These are phyloP conservation scores for Syncephalastrum racemosum DNA, from an alignment of 371 early-diverging fungal genomes.

Conservation along the genomic window DNA sequence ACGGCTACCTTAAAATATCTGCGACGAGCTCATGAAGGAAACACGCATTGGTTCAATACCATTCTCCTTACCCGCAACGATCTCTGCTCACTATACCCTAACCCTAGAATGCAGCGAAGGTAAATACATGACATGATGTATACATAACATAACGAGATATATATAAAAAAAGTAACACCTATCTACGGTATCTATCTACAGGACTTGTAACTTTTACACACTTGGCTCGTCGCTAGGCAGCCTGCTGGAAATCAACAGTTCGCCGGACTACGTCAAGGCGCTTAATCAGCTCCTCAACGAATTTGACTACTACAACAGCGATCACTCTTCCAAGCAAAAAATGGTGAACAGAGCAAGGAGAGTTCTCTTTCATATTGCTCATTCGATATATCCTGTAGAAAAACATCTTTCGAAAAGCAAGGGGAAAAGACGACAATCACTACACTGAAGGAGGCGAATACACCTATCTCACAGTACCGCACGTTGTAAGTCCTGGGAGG, in stretches of 20 bases:
- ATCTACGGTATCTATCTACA: slow-evolving; percentile 11
- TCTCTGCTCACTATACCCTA: slow-evolving; percentile 38
- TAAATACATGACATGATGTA: slow-evolving; percentile 8
- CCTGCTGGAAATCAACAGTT: slow-evolving; percentile 62
- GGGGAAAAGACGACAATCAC: slow-evolving; percentile 41
- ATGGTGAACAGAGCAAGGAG: slow-evolving; percentile 33
- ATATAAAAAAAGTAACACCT: background rate
- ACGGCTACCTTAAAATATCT: slow-evolving; percentile 68
- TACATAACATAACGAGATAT: background rate
- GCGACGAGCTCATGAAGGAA: slow-evolving; percentile 55
- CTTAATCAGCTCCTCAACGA: slow-evolving; percentile 58
- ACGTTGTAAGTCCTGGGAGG: slow-evolving; percentile 35
- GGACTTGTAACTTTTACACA: slow-evolving; percentile 60
- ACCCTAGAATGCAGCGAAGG: slow-evolving; percentile 45
- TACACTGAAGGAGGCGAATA: slow-evolving; percentile 43
- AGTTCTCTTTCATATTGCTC: background rate
- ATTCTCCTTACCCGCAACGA: slow-evolving; percentile 56
- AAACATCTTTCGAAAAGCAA: slow-evolving; percentile 57
- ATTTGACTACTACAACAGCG: slow-evolving; percentile 55
- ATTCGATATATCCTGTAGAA: slow-evolving; percentile 26
- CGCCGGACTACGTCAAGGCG: slow-evolving; percentile 65
- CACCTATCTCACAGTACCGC: slow-evolving; percentile 45
- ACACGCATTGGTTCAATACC: slow-evolving; percentile 61
- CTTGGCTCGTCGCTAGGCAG: slow-evolving; percentile 64
- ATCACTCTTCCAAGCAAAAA: slow-evolving; percentile 47